Percentiles rank a stretch among this genome's conserved stretches.
phyloP scores from a whole-genome alignment of 2,329 filamentous ascomycete genomes.

The Beauveria caledonica region DNA sequence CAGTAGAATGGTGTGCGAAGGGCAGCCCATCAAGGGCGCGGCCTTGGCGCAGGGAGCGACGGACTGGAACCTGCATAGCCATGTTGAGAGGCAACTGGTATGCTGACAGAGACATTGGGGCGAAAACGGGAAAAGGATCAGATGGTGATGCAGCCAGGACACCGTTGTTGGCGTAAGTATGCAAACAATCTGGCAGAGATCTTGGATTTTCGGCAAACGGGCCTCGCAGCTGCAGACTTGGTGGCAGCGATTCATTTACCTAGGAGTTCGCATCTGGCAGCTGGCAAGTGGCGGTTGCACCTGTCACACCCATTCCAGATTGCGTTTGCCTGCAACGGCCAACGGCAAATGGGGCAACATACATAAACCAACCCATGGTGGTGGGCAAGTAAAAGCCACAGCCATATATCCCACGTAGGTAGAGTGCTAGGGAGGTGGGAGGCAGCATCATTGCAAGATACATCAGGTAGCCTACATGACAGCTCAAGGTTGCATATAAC shows the following conservation, averaged over 20 bases:
- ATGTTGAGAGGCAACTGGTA: neutral
- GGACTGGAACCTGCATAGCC: neutral
- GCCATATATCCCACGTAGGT: no score
- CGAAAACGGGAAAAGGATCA: neutral
- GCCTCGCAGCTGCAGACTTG: neutral
- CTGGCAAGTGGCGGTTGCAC: neutral
- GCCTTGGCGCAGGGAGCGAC: neutral
- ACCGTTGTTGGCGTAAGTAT: neutral
- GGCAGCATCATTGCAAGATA: neutral
- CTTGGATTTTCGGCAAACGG: neutral
- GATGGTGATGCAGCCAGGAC: neutral
- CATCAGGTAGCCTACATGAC: neutral
- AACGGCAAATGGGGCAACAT: neutral
- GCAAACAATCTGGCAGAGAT: neutral
- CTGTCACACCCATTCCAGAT: neutral
- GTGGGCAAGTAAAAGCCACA: no score
- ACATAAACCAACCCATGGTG: no score
- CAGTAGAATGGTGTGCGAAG: neutral
- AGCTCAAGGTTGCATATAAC: neutral
- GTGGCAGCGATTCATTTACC: neutral
- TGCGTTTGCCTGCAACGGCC: neutral
- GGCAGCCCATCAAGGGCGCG: neutral
- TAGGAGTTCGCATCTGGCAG: neutral
- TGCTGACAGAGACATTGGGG: slow-evolving; percentile 7
- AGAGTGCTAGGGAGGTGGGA: neutral